These are phyloP conservation scores for Phlegmacium glaucopus DNA, from an alignment of 768 basidiomycete genomes.

Conservation along the genomic window DNA sequence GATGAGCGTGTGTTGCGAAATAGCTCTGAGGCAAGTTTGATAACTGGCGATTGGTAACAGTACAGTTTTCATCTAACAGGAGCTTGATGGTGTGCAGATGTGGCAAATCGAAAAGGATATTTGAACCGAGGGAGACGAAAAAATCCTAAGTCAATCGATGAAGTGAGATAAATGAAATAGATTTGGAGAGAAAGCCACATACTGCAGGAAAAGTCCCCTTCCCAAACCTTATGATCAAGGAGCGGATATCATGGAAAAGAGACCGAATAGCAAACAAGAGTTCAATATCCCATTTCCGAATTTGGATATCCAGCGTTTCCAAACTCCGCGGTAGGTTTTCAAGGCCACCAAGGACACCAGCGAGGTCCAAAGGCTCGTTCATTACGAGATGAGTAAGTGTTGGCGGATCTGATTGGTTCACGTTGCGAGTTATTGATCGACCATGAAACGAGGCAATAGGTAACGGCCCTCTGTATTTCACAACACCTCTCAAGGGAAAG, in stretches of 20 bases:
- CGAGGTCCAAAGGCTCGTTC: conserved; percentile 18
- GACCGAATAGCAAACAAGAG: conserved; percentile 25
- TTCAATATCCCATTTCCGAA: conserved; percentile 28
- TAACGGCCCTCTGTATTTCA: conserved; percentile 25
- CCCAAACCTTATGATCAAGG: conserved; percentile 21
- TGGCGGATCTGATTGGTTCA: not conserved
- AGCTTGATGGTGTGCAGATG: conserved; percentile 21
- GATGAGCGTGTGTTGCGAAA: not conserved
- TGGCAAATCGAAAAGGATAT: conserved; percentile 24
- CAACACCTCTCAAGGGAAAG: conserved; percentile 20
- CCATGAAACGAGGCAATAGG: conserved; percentile 15
- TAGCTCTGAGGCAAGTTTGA: not conserved
- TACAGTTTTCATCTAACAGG: conserved; percentile 11
- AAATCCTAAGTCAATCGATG: conserved; percentile 18
- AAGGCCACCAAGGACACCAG: conserved; percentile 14
- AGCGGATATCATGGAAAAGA: conserved; percentile 17
- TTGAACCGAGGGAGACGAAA: conserved; percentile 25
- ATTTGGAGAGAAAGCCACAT: conserved; percentile 2
- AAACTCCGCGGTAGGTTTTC: conserved; percentile 20
- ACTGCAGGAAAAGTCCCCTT: conserved; percentile 21
- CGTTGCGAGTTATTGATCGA: not conserved
- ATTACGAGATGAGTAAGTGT: conserved; percentile 18
- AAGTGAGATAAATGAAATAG: not conserved
- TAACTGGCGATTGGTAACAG: conserved; percentile 2
- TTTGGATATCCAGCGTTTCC: conserved; percentile 19